A percentile compares a stretch with the other conserved stretches of the same genome.
These are phyloP conservation scores for Sporobolomyces roseus DNA, from an alignment of 768 basidiomycete species.

Conservation along the genomic window DNA sequence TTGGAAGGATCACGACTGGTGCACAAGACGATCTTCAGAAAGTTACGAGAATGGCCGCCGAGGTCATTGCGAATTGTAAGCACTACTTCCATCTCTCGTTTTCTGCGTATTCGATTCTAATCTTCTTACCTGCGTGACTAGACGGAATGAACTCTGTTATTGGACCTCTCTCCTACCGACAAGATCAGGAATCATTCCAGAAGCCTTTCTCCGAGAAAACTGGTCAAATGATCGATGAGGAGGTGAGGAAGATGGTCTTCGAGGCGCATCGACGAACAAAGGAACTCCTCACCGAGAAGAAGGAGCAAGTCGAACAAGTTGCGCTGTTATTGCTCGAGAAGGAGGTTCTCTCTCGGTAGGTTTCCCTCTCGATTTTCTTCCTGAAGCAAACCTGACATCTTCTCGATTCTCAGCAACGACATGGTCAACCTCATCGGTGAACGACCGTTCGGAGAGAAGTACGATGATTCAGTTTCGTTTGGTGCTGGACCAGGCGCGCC, in stretches of 20 bases:
- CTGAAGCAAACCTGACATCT: not conserved
- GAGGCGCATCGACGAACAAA: constrained; percentile 79
- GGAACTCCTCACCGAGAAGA: constrained; percentile 71
- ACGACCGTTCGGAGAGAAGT: constrained; percentile 42
- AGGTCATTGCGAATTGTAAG: constrained; percentile 49
- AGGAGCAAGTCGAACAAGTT: constrained; percentile 86
- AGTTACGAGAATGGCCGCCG: constrained; percentile 96
- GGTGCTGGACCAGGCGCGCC: constrained; percentile 5
- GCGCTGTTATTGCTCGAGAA: constrained; percentile 85
- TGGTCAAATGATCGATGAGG: constrained; percentile 80
- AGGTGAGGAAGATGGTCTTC: constrained; percentile 94
- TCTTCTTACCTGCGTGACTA: constrained; percentile 46
- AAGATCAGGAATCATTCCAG: constrained; percentile 80
- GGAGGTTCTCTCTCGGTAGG: constrained; percentile 78
- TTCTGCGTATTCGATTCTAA: too few relatives aligned
- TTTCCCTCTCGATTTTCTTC: not conserved
- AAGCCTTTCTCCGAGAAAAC: constrained; percentile 99
- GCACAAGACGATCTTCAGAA: constrained; percentile 98
- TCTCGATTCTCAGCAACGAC: constrained; percentile 23
- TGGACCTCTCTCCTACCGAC: constrained; percentile 94
- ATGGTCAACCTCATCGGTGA: constrained; percentile 44
- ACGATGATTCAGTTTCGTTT: constrained; percentile 26
- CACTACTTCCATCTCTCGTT: not conserved
- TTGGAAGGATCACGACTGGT: constrained; percentile 88
- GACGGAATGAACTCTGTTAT: constrained; percentile 95